Evolutionary conservation across 257 asterid genomes (phyloP).

Genomic region (Coffea eugenioides): DNA sequence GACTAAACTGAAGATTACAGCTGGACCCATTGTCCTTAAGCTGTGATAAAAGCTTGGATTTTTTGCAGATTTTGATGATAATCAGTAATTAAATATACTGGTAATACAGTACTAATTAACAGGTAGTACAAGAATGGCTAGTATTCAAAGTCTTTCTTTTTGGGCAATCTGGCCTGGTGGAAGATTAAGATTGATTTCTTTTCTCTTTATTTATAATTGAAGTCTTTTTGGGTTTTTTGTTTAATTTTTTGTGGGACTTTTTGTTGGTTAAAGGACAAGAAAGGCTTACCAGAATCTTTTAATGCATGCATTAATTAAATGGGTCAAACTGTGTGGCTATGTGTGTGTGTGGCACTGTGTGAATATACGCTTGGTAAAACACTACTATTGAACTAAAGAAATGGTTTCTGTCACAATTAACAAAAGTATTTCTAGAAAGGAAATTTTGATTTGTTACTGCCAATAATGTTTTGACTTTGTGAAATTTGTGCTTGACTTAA

Average conservation of each 20-base stretch:
- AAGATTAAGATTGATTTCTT: too few relatives aligned
- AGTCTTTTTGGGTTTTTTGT: neutral
- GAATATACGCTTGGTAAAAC: neutral
- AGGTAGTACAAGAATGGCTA: neutral
- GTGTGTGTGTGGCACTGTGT: neutral
- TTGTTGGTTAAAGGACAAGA: conserved; percentile 43
- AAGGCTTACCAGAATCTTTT: conserved; percentile 55
- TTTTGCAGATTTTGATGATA: conserved; percentile 35
- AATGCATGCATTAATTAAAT: conserved; percentile 56
- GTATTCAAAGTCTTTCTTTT: conserved; percentile 17
- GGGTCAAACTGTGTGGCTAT: conserved; percentile 45
- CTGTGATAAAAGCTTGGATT: conserved; percentile 31
- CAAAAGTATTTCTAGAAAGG: neutral
- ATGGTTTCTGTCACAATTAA: neutral
- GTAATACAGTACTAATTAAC: conserved; percentile 15
- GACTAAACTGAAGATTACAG: conserved; percentile 61
- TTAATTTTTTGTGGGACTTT: conserved; percentile 6
- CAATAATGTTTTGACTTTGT: conserved; percentile 9
- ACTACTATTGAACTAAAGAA: neutral
- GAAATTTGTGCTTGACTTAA: neutral
- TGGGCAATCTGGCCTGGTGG: conserved; percentile 27
- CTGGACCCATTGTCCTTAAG: conserved; percentile 57
- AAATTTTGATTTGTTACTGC: neutral
- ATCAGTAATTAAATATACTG: conserved; percentile 5
- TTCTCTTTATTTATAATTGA: conserved; percentile 15